These are phyloP conservation scores for Magnaporthiopsis poae DNA, from an alignment of 2,329 filamentous ascomycete species.

Conservation along the genomic window DNA sequence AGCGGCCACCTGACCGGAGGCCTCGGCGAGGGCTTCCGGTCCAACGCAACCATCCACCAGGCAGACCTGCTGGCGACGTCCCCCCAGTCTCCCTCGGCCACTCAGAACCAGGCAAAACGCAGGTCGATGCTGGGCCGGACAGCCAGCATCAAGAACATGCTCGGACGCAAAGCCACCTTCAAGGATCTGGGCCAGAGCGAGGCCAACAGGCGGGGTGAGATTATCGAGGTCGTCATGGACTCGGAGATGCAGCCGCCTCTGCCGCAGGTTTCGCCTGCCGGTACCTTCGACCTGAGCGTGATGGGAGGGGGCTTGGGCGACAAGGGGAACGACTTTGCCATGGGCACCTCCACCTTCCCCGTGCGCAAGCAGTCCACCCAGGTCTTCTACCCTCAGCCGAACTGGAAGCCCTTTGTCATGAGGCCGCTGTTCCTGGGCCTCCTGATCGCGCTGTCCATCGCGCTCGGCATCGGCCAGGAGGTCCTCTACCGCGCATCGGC, in stretches of 20 bases:
- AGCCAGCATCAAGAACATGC: constrained; percentile 9
- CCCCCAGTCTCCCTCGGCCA: constrained; percentile 14
- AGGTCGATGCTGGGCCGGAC: neutral
- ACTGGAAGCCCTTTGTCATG: constrained; percentile 60
- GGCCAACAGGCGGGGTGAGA: constrained; percentile 49
- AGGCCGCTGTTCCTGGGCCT: constrained; percentile 48
- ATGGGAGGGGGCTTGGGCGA: constrained; percentile 33
- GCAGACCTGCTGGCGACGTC: constrained; percentile 37
- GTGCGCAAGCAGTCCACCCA: constrained; percentile 29
- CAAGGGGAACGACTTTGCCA: constrained; percentile 13
- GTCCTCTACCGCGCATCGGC: constrained; percentile 42
- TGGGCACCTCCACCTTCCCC: constrained; percentile 29
- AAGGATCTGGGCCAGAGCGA: constrained; percentile 44
- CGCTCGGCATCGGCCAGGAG: constrained; percentile 44
- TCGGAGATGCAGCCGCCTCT: constrained; percentile 2
- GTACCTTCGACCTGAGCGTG: constrained; percentile 38
- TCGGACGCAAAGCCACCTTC: constrained; percentile 29
- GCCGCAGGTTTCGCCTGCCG: neutral
- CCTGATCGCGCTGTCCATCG: constrained; percentile 44
- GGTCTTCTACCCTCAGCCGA: constrained; percentile 51
- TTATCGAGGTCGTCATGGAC: constrained; percentile 49
- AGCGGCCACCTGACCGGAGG: constrained; percentile 48
- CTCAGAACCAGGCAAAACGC: constrained; percentile 2
- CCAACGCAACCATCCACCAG: constrained; percentile 37
- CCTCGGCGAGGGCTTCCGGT: constrained; percentile 42